Percentiles rank a stretch among this genome's conserved stretches.
Conservation (phyloP, 2,329 filamentous ascomycete species). For the Sordariomycetes sp. region DNA sequence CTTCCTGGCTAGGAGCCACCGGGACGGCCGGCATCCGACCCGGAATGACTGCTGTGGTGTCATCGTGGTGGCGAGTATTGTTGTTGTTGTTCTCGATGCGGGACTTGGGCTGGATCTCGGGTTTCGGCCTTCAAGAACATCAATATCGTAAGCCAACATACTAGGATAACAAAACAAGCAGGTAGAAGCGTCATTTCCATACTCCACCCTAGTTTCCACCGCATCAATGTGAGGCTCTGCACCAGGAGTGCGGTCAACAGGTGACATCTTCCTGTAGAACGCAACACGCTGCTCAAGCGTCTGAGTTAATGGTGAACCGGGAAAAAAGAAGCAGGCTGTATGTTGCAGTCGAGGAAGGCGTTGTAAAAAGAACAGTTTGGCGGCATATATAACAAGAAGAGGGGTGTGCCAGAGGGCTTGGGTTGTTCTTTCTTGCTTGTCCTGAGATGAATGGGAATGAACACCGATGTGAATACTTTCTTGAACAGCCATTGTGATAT, state of each 20-base stretch:
- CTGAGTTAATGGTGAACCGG: no score
- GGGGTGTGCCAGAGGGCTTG: no score
- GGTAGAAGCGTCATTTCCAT: background rate
- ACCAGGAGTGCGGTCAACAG: background rate
- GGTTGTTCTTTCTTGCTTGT: no score
- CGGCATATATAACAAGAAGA: no score
- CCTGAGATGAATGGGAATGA: no score
- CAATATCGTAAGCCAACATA: background rate
- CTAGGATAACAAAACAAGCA: background rate
- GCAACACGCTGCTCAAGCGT: no score
- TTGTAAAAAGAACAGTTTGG: no score
- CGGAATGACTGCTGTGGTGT: background rate
- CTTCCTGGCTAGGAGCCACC: background rate
- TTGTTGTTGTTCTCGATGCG: background rate
- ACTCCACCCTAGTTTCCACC: background rate
- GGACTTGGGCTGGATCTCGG: background rate
- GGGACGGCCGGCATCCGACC: background rate
- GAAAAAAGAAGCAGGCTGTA: no score
- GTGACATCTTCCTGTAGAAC: background rate
- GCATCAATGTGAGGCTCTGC: background rate
- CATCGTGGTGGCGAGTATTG: background rate
- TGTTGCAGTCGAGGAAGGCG: no score
- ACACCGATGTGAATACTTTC: no score
- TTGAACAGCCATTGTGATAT: no score
- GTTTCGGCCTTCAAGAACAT: background rate